Base-by-base conservation (phyloP, 176 grass and related monocot species). In the Oryza glaberrima region DNA sequence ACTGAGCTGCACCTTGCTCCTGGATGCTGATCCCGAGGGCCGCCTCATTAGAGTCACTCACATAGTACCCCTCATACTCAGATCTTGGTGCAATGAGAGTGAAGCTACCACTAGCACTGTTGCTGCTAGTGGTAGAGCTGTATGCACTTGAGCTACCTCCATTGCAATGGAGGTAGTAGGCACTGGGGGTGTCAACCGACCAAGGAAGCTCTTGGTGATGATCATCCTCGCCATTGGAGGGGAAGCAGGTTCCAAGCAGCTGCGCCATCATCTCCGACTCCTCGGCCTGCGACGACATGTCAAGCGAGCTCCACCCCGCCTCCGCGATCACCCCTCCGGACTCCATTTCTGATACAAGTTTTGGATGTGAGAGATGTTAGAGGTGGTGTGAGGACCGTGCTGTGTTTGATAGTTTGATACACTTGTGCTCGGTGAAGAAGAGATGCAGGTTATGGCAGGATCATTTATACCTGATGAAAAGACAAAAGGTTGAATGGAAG, bases 311-410 rank as follows among this genome's bases (percentile, higher is more conserved):
- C 89, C 86, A 92, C 19, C 69, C 82, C 5, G 51, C 85, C 41
- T 88, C 87, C 28, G 81, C 66, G 23, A 74, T 78, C 80, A 88
- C 88, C 76, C 88, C 86, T 60, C 68, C 75, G 88, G 81, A 73
- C 88, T 94, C 92, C 92, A 97, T 98, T 98, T 72, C 34, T 78
- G 54, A 73, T 69, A 73, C 36, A 63, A 90, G 46, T 83, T n/a
- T 67, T 47, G 77, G 52, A 60, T 75, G 49, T 47, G 83, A 78
- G 70, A 83, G 49, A 72, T 75, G 44, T 35, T 26, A 78, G 43
- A 72, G 67, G 30, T 84, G 72, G 75, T 82, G 1, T 34, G 80
- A 87, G 54, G 63, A 69, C 46, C 23, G 60, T 79, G 73, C 67
- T 7, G 70, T 7, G 70, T 7, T 88, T 81, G 72, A 91, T 65